Base-by-base conservation (phyloP, 2,329 filamentous ascomycete species). In the Alternaria sp. region DNA sequence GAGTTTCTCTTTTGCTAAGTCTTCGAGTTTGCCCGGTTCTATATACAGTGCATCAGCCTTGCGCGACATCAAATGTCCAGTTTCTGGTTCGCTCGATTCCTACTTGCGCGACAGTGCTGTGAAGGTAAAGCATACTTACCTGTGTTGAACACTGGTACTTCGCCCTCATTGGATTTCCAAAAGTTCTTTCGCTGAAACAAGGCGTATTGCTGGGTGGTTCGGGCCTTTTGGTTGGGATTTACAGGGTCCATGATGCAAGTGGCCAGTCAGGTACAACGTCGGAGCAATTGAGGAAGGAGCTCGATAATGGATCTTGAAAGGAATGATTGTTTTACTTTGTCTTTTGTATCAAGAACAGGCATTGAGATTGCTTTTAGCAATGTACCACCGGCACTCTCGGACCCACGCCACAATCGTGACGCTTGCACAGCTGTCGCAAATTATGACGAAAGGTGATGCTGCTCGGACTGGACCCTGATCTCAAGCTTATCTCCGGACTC, bases 1-100 rank as follows among this genome's bases (percentile, higher is more conserved):
- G 43, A 90, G 82, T 37, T 83, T 86, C 64, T 87, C 78, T 68
- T 85, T 83, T 15, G 88, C 88, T 15, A 84, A 80, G 50, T 85
- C 82, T 76, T 90, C 87, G n/a, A 90, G 82, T 58, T 87, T 85
- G 57, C 80, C 84, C 0, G 88, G 87, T 25, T 89, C 84, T 85
- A 58, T 25, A 3, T 28, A 5, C 20, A 41, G n/a, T 41, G 18
- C 45, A 3, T 63, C 30, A 60, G 44, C 28, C 15, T 51, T 47
- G 14, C 41, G 33, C 15, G 5, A 44, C 12, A 1, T 14, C 11
- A 14, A 30, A 30, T 30, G 28, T 30, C 28, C 11, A 30, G 28
- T 30, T 14, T 14, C 28, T 30, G 28, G 28, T 14, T 30, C 28
- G 28, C 28, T 30, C 28, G 28, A 14, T 30, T 30, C 3, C 28